phyloP scores from a whole-genome alignment of 1,139 yeast species.

The Scheffersomyces illinoinensis region DNA sequence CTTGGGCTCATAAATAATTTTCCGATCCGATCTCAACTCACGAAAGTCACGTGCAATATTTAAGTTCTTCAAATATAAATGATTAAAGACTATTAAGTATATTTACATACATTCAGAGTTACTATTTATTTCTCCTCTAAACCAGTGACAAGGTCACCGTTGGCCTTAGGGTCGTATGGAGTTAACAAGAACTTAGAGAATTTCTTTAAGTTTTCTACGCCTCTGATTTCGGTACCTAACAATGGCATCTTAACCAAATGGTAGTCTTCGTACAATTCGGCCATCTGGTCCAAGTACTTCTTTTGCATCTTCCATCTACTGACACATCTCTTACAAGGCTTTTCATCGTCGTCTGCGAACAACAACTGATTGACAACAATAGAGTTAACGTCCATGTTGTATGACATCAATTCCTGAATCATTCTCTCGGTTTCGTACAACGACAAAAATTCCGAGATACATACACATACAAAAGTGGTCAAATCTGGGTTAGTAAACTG shows the following conservation, averaged over 20 bases:
- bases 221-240: conserved; percentile 91
- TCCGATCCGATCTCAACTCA: not conserved
- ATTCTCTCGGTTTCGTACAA: conserved; percentile 95
- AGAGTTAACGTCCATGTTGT: conserved; percentile 94
- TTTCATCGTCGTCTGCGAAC: conserved; percentile 73
- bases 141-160: conserved; percentile 62
- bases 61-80: not conserved
- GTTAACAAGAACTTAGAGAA: conserved; percentile 69
- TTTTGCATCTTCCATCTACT: conserved; percentile 95
- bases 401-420: conserved; percentile 92
- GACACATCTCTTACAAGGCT: conserved; percentile 81
- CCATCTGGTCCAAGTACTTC: conserved; percentile 92
- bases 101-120: not conserved
- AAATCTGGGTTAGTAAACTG: conserved; percentile 96
- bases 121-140: conserved; percentile 51
- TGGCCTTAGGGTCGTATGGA: conserved; percentile 68
- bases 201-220: conserved; percentile 76
- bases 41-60: not conserved
- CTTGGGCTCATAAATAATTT: not conserved
- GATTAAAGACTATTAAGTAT: not conserved
- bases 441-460: conserved; percentile 94
- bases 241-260: conserved; percentile 94
- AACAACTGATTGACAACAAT: conserved; percentile 92
- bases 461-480: conserved; percentile 95
- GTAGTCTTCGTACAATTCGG: conserved; percentile 90